Evolutionary conservation across 371 early-diverging fungal genomes (phyloP), one percentile per base, ranked within the genome.

Genomic region (Rhizopus microsporus): DNA sequence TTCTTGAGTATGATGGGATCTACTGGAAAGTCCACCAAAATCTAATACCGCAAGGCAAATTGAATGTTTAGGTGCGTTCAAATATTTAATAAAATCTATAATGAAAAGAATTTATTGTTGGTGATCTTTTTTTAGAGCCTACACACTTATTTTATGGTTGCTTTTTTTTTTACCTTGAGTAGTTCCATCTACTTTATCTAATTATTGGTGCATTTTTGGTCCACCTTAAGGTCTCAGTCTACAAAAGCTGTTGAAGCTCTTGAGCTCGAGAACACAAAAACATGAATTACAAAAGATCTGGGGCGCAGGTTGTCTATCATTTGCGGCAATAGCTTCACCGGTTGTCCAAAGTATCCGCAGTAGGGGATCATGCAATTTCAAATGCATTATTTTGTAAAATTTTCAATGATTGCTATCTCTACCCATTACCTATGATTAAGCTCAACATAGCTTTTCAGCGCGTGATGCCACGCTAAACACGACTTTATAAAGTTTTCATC

Each of bases 1-100:
- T 42, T 54, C 50, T 52, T 54, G 34, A 33, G 48, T 43, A 39
- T 54, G 53, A 40, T 60, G 42, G 54, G 42, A 49, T 49, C 49
- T 35, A 33, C 47, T 54, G 33, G 49, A 52, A 37, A 60, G n/a
- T 32, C 60, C 60, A 60, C 50, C 54, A 61, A 61, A 61, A 51
- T 61, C 61, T 44, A 61, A 44, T 35, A 43, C 44, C 12, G 15
- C 54, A 35, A 56, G 44, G 45, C 57, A 62, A 56, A 56, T 57
- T 35, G 48, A 30, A 51, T 56, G 55, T 29, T 51, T 40, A 17
- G 39, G 34, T 53, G 62, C 42, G 43, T 53, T 52, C 15, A 62
- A 45, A 53, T 51, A 38, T 29, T 39, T 38, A 30, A 57, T 38
- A 2, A 51, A 49, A 39, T 57, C 57, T 57, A 51, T 30, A 48